phyloP scores from a whole-genome alignment of 1,284 basidiomycete species.

The Ganoderma boninense region DNA sequence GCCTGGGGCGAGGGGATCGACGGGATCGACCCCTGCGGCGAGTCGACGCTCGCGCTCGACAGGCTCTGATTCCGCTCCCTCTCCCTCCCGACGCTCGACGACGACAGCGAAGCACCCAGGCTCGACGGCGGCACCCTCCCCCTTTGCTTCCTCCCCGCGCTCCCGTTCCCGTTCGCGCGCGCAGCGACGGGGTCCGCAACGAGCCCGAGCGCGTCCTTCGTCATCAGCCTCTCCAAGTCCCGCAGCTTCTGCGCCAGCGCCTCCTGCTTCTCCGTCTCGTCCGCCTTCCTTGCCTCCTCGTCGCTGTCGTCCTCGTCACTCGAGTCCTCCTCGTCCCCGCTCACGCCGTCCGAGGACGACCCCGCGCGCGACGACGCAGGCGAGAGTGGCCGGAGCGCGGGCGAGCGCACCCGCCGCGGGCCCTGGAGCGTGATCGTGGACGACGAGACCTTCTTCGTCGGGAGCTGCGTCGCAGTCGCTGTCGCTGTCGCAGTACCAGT shows the following conservation, averaged over 20 bases:
- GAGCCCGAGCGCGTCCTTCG: constrained; percentile 73
- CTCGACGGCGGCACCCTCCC: constrained; percentile 51
- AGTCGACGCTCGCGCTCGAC: constrained; percentile 70
- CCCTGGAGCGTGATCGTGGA: constrained; percentile 74
- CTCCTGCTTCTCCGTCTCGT: constrained; percentile 77
- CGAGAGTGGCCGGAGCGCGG: constrained; percentile 49
- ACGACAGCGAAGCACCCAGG: constrained; percentile 25
- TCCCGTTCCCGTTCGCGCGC: constrained; percentile 38
- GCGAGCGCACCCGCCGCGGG: constrained; percentile 47
- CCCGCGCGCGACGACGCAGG: constrained; percentile 57
- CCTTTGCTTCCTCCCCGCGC: constrained; percentile 58
- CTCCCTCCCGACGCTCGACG: constrained; percentile 28
- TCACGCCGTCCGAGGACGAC: constrained; percentile 30
- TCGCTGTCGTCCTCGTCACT: constrained; percentile 41
- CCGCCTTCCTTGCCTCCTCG: constrained; percentile 64
- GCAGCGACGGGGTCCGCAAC: constrained; percentile 55
- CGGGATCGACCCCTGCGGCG: constrained; percentile 78
- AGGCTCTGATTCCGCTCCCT: constrained; percentile 58
- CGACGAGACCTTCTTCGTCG: constrained; percentile 63
- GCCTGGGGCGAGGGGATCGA: constrained; percentile 76
- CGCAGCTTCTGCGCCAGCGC: constrained; percentile 69
- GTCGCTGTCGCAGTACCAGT: too few species aligned
- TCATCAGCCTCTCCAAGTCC: constrained; percentile 74
- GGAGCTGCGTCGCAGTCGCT: background rate
- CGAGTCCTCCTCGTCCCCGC: constrained; percentile 23